phyloP scores from a whole-genome alignment of 2,329 filamentous ascomycete species.

The Colletotrichum tamarilloi region DNA sequence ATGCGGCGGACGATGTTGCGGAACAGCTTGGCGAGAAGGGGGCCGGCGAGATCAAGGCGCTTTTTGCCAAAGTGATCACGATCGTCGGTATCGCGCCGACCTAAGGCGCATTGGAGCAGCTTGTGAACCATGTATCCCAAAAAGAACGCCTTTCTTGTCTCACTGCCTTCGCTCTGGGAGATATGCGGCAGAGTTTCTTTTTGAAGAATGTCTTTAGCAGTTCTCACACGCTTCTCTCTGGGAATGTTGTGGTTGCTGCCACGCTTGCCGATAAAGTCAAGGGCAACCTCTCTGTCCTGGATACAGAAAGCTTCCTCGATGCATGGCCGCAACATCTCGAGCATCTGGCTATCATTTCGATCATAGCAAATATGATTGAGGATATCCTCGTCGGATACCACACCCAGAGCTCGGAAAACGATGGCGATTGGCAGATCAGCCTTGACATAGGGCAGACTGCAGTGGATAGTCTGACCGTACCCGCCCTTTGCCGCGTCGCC shows the following conservation, averaged over 20 bases:
- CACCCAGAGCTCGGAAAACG: slow-evolving; percentile 93
- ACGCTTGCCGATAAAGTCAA: slow-evolving; percentile 96
- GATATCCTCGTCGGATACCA: slow-evolving; percentile 98
- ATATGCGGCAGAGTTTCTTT: slow-evolving; percentile 98
- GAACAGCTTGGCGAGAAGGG: slow-evolving; percentile 95
- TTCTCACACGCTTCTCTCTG: slow-evolving; percentile 88
- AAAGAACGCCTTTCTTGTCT: slow-evolving; percentile 97
- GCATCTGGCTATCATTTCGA: slow-evolving; percentile 93
- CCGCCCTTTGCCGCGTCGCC: slow-evolving; percentile 82
- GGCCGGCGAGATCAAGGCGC: slow-evolving; percentile 93
- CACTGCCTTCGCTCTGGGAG: slow-evolving; percentile 92
- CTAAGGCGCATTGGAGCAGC: slow-evolving; percentile 91
- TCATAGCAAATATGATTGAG: slow-evolving; percentile 98
- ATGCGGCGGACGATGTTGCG: slow-evolving; percentile 90
- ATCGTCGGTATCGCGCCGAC: slow-evolving; percentile 93
- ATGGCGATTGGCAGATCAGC: slow-evolving; percentile 92
- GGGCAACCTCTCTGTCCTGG: slow-evolving; percentile 91
- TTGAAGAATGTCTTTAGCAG: slow-evolving; percentile 93
- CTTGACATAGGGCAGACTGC: slow-evolving; percentile 93
- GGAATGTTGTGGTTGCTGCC: slow-evolving; percentile 73
- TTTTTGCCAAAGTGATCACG: slow-evolving; percentile 99
- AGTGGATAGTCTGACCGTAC: slow-evolving; percentile 89
- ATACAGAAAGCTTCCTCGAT: slow-evolving; percentile 97
- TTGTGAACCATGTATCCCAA: slow-evolving; percentile 99
- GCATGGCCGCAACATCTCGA: slow-evolving; percentile 96